Base-by-base conservation (phyloP, 331 rosid genomes). In the Rosa hybrid region DNA sequence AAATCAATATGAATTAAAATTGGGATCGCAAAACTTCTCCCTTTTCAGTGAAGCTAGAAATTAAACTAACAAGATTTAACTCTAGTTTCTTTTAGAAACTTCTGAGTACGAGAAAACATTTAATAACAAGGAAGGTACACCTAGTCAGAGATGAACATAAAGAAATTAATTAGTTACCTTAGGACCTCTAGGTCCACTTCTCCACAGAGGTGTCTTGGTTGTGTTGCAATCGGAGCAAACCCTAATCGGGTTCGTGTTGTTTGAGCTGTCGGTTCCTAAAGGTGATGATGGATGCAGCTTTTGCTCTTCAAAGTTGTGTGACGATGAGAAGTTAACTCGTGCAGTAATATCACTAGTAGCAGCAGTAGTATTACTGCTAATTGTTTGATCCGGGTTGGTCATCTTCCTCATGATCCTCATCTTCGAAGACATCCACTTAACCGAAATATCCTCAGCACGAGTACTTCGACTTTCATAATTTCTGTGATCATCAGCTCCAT, bases 141-240 rank as follows among this genome's bases (percentile, higher is more conserved):
- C n/a, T 5, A 65, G 71, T 34, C 71, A 65, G 23, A 65, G 21
- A 65, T 1, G 20, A 34, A 38, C 5, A n/a, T 59, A 42, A 13
- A 60, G 54, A 9, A 10, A 12, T n/a, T 7, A 50, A 59, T 2
- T 59, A 77, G 39, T 50, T 90, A 91, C 98, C 97, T 94, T 94
- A 12, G 98, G 98, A 71, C 98, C 98, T 82, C 88, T 89, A 11
- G 98, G 98, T 71, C 98, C 98, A 81, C 97, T 92, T 79, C 98
- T 94, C 98, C 98, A 94, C 1, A 94, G 97, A 78, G 98, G 98
- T 70, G 98, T 94, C 83, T 90, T 92, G 4, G 97, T 92, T 69
- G 98, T 94, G 87, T 90, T 88, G 62, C 98, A 94, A 72, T 94
- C 98, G 42, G 97, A 73, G 78, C 98, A 94, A 84, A 86, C 97